These are phyloP conservation scores for Ganoderma boninense DNA, from an alignment of 1,284 basidiomycete genomes.

Conservation along the genomic window DNA sequence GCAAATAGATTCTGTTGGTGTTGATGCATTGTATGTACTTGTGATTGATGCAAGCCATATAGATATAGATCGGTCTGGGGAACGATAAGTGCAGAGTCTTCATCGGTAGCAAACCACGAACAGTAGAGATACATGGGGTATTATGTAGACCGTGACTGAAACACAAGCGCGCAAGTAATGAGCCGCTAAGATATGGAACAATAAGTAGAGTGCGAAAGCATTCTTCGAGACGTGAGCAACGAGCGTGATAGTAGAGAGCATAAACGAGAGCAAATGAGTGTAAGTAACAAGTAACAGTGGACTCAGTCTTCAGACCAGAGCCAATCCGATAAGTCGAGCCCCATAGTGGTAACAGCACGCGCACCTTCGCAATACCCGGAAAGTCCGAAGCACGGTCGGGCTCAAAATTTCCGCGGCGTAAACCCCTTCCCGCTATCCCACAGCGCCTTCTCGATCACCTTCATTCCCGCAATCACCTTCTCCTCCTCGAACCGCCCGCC, in stretches of 20 bases:
- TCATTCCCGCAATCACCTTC: constrained; percentile 56
- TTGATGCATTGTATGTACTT: background rate
- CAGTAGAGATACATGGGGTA: constrained; percentile 11
- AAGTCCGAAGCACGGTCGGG: background rate
- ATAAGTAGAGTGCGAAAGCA: background rate
- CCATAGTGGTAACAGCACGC: background rate
- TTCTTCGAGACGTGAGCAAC: background rate
- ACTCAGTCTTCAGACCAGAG: background rate
- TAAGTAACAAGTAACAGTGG: background rate
- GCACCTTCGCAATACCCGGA: background rate
- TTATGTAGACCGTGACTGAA: background rate
- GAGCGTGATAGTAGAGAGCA: background rate
- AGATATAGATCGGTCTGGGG: background rate
- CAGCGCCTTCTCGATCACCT: constrained; percentile 41
- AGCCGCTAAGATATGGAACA: background rate
- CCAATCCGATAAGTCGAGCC: background rate
- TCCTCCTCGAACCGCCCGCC: constrained; percentile 67
- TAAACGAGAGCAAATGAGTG: constrained; percentile 1
- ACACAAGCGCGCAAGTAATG: background rate
- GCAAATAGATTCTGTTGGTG: constrained; percentile 31
- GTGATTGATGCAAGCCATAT: background rate
- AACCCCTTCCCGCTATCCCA: constrained; percentile 32
- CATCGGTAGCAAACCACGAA: background rate
- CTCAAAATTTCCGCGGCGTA: constrained; percentile 33
- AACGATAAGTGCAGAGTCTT: background rate